Conservation (phyloP, 2,329 filamentous ascomycete genomes). For the Penicillium sp. region DNA sequence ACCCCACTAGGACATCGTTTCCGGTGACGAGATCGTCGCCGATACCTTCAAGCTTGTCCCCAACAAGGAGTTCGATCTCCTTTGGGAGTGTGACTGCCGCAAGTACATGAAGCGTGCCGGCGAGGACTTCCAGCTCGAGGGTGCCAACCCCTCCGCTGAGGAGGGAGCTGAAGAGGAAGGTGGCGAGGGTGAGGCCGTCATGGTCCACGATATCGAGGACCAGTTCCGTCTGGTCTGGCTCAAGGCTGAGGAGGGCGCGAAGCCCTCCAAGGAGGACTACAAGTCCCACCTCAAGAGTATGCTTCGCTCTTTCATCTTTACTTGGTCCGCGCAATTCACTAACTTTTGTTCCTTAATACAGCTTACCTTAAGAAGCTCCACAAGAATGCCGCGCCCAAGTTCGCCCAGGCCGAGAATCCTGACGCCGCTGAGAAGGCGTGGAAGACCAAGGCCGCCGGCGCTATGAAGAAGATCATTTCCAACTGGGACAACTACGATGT, state of each 20-base stretch:
- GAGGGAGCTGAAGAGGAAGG: constrained; percentile 63
- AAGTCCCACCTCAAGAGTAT: constrained; percentile 75
- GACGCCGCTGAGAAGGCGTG: constrained; percentile 29
- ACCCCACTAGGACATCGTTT: constrained; percentile 65
- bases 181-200: constrained; percentile 54
- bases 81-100: constrained; percentile 84
- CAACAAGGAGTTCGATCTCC: constrained; percentile 61
- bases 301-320: constrained; percentile 20
- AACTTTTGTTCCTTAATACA: constrained; percentile 27
- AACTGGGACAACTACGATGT: constrained; percentile 98
- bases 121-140: constrained; percentile 56
- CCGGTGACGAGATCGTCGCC: constrained; percentile 90
- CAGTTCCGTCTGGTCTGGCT: constrained; percentile 74
- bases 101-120: constrained; percentile 69
- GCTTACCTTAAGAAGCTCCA: constrained; percentile 91
- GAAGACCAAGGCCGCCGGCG: constrained; percentile 47
- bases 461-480: constrained; percentile 73
- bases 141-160: constrained; percentile 95
- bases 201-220: constrained; percentile 88
- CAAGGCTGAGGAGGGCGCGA: constrained; percentile 36
- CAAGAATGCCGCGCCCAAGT: constrained; percentile 54
- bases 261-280: constrained; percentile 71
- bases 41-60: constrained; percentile 68
- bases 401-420: constrained; percentile 17
- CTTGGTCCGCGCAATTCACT: background rate